A percentile compares a stretch with the other conserved stretches of the same genome.
Conservation (phyloP, 805 yeast genomes). For the Lipomyces yamanashiensis region DNA sequence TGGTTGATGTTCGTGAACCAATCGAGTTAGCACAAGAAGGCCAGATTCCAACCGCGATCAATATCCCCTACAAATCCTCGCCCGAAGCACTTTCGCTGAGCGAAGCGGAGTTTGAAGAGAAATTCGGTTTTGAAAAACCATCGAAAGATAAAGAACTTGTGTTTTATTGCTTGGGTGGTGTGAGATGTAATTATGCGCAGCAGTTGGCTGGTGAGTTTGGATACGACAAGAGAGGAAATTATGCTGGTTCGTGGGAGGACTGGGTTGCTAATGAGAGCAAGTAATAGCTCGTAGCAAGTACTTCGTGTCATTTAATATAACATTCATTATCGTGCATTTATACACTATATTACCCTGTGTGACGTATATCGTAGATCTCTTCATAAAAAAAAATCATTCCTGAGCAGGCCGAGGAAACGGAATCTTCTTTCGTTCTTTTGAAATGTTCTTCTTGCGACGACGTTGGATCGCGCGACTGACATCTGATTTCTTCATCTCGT, state of each 20-base stretch:
- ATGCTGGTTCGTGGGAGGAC: conserved; percentile 70
- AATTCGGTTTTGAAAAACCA: conserved; percentile 85
- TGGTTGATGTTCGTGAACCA: conserved; percentile 94
- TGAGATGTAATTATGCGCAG: conserved; percentile 87
- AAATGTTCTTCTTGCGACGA: conserved; percentile 34
- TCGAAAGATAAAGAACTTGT: conserved; percentile 68
- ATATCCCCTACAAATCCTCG: conserved; percentile 85
- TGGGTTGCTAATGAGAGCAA: conserved; percentile 56
- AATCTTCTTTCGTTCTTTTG: conserved; percentile 40
- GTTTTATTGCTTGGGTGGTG: conserved; percentile 92
- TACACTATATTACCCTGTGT: not conserved
- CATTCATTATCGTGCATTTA: too few species aligned
- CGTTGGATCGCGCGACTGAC: conserved; percentile 35
- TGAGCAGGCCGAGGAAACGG: conserved; percentile 38
- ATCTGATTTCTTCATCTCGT: conserved; percentile 35
- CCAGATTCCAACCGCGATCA: conserved; percentile 80
- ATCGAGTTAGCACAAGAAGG: conserved; percentile 68
- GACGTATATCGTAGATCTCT: not conserved
- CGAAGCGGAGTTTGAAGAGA: conserved; percentile 76
- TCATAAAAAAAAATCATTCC: not conserved
- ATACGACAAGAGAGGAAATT: conserved; percentile 80
- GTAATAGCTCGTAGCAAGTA: not conserved
- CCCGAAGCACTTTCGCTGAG: conserved; percentile 89
- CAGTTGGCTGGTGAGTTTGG: conserved; percentile 91
- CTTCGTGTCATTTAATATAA: too few species aligned